Conservation (phyloP, 2,329 filamentous ascomycete species). For the Aquanectria penicillioides region DNA sequence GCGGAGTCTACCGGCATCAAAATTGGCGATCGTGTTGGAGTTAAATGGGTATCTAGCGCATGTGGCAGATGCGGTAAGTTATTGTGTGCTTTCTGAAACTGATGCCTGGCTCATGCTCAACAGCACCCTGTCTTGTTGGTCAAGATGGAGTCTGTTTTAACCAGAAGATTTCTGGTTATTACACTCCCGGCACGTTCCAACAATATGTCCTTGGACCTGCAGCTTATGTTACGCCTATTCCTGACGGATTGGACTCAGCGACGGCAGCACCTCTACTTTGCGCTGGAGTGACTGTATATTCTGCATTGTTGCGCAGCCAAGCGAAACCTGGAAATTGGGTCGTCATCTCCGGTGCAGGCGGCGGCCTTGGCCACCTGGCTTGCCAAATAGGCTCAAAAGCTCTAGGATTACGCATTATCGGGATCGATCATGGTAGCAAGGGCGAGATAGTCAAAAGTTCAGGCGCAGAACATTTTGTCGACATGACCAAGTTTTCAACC, state of each 20-base stretch:
- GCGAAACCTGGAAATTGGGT: background rate
- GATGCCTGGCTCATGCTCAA: too few relatives aligned
- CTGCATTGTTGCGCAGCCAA: background rate
- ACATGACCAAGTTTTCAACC: background rate
- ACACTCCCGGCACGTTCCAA: background rate
- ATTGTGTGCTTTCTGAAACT: too few relatives aligned
- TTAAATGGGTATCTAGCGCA: background rate
- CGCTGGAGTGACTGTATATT: background rate
- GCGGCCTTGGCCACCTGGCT: slow-evolving; percentile 1
- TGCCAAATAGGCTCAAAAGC: background rate
- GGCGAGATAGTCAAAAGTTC: background rate
- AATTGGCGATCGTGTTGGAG: background rate
- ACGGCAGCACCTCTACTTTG: background rate
- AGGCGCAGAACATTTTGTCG: background rate
- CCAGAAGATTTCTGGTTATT: background rate
- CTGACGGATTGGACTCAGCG: background rate
- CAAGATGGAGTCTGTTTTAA: background rate
- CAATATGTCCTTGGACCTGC: background rate
- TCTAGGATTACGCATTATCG: background rate
- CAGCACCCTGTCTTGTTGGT: background rate
- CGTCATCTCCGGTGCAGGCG: background rate
- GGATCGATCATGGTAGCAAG: background rate
- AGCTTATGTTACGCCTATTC: slow-evolving; percentile 5
- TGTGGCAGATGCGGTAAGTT: too few relatives aligned
- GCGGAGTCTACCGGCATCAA: background rate